Percentiles rank a stretch among this genome's conserved stretches.
Conservation (phyloP, 352 stramenopile genomes). For the Phytophthora pisi region DNA sequence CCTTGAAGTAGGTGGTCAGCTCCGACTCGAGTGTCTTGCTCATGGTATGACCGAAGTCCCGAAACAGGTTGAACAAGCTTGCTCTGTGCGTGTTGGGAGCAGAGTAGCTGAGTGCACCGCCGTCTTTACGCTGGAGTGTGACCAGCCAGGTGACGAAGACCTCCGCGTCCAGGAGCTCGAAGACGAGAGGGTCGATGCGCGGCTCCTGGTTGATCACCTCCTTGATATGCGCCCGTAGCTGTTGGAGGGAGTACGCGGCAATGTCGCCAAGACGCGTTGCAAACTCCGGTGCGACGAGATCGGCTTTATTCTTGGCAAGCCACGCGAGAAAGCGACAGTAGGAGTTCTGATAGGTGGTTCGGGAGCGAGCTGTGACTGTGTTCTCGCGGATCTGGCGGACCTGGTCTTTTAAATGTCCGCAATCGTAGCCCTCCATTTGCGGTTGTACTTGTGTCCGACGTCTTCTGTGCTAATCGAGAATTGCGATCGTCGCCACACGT, state of each 20-base stretch:
- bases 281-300: neutral
- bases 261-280: neutral
- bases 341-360: constrained; percentile 5
- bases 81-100: neutral
- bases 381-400: constrained; percentile 11
- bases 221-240: neutral
- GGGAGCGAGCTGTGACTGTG: constrained; percentile 6
- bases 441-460: neutral
- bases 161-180: neutral
- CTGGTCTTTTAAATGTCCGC: neutral
- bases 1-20: neutral
- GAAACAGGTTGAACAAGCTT: neutral
- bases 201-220: neutral
- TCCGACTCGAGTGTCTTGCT: neutral
- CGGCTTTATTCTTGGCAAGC: neutral
- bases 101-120: neutral
- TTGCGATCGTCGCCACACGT: neutral
- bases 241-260: neutral
- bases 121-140: neutral
- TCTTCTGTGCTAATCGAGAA: constrained; percentile 11
- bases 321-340: constrained; percentile 9
- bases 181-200: neutral
- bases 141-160: neutral
- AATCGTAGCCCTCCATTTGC: constrained; percentile 5
- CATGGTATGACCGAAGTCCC: neutral